Evolutionary conservation across 2,329 filamentous ascomycete genomes (phyloP).

Genomic region (Aspergillus sp.): DNA sequence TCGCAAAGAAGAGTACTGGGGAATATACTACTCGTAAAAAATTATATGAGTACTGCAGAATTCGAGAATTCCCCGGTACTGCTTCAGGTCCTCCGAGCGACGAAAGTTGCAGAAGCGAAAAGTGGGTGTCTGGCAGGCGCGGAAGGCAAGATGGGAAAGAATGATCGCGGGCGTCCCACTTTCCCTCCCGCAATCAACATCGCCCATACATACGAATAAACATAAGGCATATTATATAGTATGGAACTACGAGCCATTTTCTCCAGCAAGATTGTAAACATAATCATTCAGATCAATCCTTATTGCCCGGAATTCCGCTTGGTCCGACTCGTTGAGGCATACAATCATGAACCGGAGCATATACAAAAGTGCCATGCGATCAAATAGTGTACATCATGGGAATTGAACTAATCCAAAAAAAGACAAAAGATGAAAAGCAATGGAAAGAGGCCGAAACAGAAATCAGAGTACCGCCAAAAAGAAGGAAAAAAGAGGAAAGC

Average conservation of each 20-base stretch:
- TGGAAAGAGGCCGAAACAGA: slow-evolving; percentile 8
- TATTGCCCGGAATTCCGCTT: neutral
- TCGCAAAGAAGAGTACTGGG: neutral
- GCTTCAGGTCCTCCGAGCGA: neutral
- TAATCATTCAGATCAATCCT: neutral
- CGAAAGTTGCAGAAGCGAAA: neutral
- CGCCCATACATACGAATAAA: neutral
- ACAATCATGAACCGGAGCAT: slow-evolving; percentile 2
- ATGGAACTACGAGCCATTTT: too few relatives aligned
- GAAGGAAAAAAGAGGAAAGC: slow-evolving; percentile 7
- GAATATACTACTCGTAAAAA: too few relatives aligned
- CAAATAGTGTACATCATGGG: slow-evolving; percentile 20
- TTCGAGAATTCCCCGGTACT: neutral
- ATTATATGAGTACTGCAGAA: neutral
- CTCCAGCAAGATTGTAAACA: neutral
- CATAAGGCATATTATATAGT: neutral
- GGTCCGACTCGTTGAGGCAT: neutral
- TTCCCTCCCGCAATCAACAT: neutral
- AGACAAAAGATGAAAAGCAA: slow-evolving; percentile 5
- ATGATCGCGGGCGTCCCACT: neutral
- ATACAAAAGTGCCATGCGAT: slow-evolving; percentile 14
- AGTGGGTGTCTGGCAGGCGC: neutral
- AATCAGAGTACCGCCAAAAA: slow-evolving; percentile 14
- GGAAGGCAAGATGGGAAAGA: neutral
- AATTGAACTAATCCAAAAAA: slow-evolving; percentile 6